These are phyloP conservation scores for Fusarium fujikuroi DNA, from an alignment of 2,329 filamentous ascomycete species.

Conservation along the genomic window DNA sequence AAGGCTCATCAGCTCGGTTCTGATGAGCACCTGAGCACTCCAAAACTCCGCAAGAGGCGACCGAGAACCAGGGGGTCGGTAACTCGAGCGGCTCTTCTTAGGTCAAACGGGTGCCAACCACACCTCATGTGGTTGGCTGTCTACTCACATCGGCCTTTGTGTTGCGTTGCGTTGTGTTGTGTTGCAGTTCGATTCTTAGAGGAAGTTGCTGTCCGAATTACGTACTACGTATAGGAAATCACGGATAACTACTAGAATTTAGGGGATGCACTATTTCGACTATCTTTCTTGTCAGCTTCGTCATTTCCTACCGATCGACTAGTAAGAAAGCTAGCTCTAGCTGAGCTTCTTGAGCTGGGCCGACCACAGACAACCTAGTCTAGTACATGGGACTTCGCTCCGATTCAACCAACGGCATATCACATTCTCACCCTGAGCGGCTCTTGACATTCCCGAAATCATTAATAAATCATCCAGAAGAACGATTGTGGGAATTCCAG, in stretches of 20 bases:
- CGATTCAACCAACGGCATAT: not conserved
- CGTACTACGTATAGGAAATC: not conserved
- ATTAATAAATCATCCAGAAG: not conserved
- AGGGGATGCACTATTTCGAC: not conserved
- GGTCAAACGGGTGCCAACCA: not conserved
- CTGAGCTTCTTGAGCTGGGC: not conserved
- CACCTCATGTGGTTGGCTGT: not conserved
- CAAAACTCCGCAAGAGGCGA: not conserved
- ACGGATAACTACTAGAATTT: not conserved
- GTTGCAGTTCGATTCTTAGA: not conserved
- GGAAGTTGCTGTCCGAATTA: not conserved
- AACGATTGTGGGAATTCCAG: not conserved
- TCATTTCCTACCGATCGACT: slow-evolving; percentile 8
- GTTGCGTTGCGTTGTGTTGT: not conserved
- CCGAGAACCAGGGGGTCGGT: slow-evolving; percentile 29
- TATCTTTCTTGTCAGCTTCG: slow-evolving; percentile 1
- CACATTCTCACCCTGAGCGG: not conserved
- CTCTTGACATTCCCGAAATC: slow-evolving; percentile 7
- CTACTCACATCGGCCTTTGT: not conserved
- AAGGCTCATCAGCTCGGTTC: not conserved
- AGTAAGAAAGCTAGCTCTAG: not conserved
- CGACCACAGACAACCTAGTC: not conserved
- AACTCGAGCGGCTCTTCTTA: slow-evolving; percentile 14
- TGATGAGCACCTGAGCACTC: not conserved
- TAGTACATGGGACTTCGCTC: not conserved